A percentile compares a stretch with the other conserved stretches of the same genome.
phyloP scores from a whole-genome alignment of 257 asterid species.

The Dorcoceras hygrometricum region DNA sequence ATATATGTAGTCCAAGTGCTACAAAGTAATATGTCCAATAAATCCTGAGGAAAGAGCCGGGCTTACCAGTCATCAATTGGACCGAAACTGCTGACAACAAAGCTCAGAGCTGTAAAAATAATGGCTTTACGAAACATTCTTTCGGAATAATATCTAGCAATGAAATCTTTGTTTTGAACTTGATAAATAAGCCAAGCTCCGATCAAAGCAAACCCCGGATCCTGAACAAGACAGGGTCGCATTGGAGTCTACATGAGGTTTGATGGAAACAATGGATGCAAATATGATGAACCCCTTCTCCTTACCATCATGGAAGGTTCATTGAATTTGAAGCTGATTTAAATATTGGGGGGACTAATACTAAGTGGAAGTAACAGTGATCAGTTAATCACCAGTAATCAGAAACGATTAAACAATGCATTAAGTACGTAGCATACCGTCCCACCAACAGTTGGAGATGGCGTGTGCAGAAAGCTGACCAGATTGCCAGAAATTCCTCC shows the following conservation, averaged over 20 bases:
- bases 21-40: background rate
- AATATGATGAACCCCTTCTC: constrained; percentile 1
- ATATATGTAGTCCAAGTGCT: background rate
- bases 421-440: constrained; percentile 44
- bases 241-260: background rate
- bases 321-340: background rate
- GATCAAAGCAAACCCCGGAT: constrained; percentile 69
- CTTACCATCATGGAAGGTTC: background rate
- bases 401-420: background rate
- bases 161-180: constrained; percentile 51
- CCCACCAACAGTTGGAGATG: constrained; percentile 79
- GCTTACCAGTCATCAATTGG: constrained; percentile 81
- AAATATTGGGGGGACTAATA: background rate
- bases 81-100: constrained; percentile 55
- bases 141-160: constrained; percentile 42
- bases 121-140: constrained; percentile 51
- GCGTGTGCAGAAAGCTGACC: constrained; percentile 73
- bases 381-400: background rate
- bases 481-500: constrained; percentile 82
- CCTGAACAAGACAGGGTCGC: constrained; percentile 40
- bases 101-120: constrained; percentile 53
- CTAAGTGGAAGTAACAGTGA: background rate
- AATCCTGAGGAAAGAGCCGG: background rate
- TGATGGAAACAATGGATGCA: background rate
- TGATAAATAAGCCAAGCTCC: constrained; percentile 83